Evolutionary conservation across 2,329 filamentous ascomycete genomes (phyloP).

Genomic region (Diaporthe velutina): DNA sequence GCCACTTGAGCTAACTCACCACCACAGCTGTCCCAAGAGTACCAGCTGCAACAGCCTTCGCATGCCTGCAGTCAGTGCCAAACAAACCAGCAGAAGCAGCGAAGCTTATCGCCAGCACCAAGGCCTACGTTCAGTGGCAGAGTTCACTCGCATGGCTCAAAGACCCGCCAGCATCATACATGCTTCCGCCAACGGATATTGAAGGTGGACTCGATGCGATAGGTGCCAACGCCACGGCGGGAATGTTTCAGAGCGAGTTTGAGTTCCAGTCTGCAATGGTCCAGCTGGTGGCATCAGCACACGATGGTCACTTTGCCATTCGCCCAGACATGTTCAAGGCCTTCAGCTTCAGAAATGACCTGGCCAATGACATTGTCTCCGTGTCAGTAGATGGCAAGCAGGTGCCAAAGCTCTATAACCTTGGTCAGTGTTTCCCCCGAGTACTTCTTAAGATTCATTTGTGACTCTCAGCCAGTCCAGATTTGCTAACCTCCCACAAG

Average conservation of each 20-base stretch:
- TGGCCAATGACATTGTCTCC: slow-evolving; percentile 63
- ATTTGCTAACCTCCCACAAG: slow-evolving; percentile 17
- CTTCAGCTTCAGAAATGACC: slow-evolving; percentile 58
- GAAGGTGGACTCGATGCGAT: slow-evolving; percentile 60
- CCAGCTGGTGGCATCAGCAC: slow-evolving; percentile 63
- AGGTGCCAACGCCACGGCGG: slow-evolving; percentile 53
- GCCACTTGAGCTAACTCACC: slow-evolving; percentile 6
- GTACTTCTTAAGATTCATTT: too few relatives aligned
- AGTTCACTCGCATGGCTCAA: slow-evolving; percentile 62
- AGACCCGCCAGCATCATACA: slow-evolving; percentile 64
- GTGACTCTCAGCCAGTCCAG: too few relatives aligned
- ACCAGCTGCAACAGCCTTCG: slow-evolving; percentile 51
- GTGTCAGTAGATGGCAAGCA: slow-evolving; percentile 71
- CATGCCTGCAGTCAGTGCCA: slow-evolving; percentile 55
- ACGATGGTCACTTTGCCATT: slow-evolving; percentile 75
- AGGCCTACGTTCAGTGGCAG: slow-evolving; percentile 61
- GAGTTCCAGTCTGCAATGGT: slow-evolving; percentile 68
- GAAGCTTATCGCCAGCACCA: slow-evolving; percentile 52
- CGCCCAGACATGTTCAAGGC: slow-evolving; percentile 66
- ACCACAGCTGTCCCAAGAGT: slow-evolving; percentile 48
- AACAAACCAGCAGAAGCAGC: slow-evolving; percentile 51
- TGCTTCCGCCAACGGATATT: slow-evolving; percentile 62
- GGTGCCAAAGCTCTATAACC: slow-evolving; percentile 69
- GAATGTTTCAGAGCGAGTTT: slow-evolving; percentile 64
- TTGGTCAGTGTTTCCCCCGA: slow-evolving; percentile 48